Percentiles rank a stretch among this genome's conserved stretches.
Evolutionary conservation across 768 basidiomycete genomes (phyloP).

Genomic region (Lactarius trivialis): DNA sequence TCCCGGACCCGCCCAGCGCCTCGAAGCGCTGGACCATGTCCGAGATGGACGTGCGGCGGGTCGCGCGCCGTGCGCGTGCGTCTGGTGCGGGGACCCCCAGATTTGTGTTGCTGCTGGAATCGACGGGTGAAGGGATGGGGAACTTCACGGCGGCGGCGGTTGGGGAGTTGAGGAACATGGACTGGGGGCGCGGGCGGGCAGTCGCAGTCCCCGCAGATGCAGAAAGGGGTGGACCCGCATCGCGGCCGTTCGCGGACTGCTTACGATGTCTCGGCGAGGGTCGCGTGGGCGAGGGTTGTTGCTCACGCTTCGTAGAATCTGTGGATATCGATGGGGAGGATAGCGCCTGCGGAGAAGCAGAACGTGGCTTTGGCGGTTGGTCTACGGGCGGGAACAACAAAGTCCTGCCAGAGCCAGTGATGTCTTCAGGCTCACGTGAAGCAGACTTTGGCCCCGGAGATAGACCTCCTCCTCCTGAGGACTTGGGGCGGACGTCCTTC

Average conservation of each 20-base stretch:
- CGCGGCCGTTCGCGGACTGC: conserved; percentile 15
- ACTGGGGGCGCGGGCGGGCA: conserved; percentile 55
- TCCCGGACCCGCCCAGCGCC: conserved; percentile 41
- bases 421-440: conserved; percentile 8
- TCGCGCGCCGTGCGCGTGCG: conserved; percentile 34
- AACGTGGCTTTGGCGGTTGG: conserved; percentile 9
- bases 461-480: neutral
- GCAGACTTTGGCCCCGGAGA: neutral
- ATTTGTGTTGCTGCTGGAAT: conserved; percentile 17
- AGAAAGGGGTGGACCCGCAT: conserved; percentile 7
- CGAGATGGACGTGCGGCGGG: conserved; percentile 71
- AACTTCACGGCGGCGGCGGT: conserved; percentile 35
- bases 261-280: conserved; percentile 15
- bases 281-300: neutral
- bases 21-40: conserved; percentile 84
- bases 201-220: neutral
- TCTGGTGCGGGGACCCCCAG: conserved; percentile 44
- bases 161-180: conserved; percentile 67
- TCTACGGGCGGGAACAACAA: conserved; percentile 6
- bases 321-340: conserved; percentile 11
- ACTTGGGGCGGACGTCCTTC: conserved; percentile 25
- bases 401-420: neutral
- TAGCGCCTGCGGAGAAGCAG: conserved; percentile 17
- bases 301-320: conserved; percentile 5
- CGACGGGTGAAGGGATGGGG: neutral